These are phyloP conservation scores for Solanum gandarillasii DNA, from an alignment of 257 asterid genomes.

Conservation along the genomic window DNA sequence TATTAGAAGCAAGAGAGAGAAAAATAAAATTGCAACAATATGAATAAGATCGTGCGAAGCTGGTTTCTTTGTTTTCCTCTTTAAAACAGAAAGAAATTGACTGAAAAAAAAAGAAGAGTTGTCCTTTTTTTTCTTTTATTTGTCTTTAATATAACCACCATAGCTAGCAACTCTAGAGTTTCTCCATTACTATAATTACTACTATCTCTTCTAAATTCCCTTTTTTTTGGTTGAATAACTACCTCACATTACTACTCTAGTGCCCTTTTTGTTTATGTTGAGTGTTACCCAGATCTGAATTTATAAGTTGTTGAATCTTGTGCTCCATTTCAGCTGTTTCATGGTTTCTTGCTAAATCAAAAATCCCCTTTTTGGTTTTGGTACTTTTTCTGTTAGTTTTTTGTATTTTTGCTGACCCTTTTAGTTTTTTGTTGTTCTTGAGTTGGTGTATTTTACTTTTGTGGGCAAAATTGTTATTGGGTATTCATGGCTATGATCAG, in stretches of 20 bases:
- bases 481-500: not conserved
- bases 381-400: not conserved
- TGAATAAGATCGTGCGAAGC: not conserved
- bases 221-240: not conserved
- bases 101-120: not conserved
- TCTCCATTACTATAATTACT: not conserved
- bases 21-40: not conserved
- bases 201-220: not conserved
- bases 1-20: not conserved
- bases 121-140: not conserved
- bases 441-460: not conserved
- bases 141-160: not conserved
- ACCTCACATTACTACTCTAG: not conserved
- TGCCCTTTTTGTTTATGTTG: not conserved
- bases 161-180: not conserved
- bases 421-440: not conserved
- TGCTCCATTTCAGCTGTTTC: not conserved
- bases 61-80: not conserved
- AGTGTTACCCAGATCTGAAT: not conserved
- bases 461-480: not conserved
- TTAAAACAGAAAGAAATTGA: not conserved
- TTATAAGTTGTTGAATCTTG: not conserved
- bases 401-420: not conserved
- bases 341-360: not conserved
- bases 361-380: not conserved